Evolutionary conservation across 257 asterid species (phyloP).

Genomic region (Rauvolfia tetraphylla): DNA sequence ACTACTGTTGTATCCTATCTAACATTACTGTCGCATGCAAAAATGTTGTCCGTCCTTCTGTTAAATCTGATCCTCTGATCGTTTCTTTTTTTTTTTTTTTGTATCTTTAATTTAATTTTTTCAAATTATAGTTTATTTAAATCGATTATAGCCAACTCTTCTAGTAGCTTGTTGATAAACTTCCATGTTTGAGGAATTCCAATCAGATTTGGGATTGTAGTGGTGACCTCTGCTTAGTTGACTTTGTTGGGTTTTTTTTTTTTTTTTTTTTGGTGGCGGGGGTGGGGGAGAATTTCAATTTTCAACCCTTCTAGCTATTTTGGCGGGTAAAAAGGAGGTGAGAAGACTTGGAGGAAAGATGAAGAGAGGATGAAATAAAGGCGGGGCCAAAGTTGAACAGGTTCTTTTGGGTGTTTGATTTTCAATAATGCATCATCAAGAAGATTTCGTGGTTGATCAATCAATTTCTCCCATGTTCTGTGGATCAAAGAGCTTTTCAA

Average conservation of each 20-base stretch:
- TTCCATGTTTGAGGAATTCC: no score
- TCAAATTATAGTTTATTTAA: no score
- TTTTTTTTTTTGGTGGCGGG: no score
- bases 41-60: not conserved
- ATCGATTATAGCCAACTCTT: no score
- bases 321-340: not conserved
- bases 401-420: not conserved
- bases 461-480: slow-evolving; percentile 1
- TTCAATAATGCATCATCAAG: not conserved
- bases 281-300: not conserved
- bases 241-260: slow-evolving; percentile 8
- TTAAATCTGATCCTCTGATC: slow-evolving; percentile 12
- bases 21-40: not conserved
- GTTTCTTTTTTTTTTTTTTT: no score
- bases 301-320: not conserved
- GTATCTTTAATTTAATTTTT: no score
- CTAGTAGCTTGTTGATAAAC: no score
- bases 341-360: not conserved
- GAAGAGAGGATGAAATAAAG: not conserved
- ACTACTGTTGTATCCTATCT: no score
- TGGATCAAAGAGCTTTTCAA: not conserved
- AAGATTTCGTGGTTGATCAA: not conserved
- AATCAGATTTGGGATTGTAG: not conserved
- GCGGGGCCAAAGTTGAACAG: not conserved
- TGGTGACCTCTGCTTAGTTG: slow-evolving; percentile 13